Evolutionary conservation across 306 rosid species (phyloP), one percentile per base, ranked within the genome.

Genomic region (Castanopsis chinensis): DNA sequence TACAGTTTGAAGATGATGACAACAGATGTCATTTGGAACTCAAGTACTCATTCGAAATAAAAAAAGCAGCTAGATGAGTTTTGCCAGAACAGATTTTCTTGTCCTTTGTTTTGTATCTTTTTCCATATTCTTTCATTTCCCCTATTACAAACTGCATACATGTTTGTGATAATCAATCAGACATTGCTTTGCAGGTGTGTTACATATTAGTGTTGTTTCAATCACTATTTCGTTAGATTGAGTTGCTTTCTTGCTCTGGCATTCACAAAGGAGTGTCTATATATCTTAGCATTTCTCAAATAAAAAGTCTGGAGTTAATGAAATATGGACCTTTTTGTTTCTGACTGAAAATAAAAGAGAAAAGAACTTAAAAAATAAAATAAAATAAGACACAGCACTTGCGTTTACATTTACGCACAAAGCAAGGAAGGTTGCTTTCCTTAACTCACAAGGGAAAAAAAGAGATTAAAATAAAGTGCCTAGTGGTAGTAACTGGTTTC

Each of bases 1-100:
- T 25, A 37, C 83, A 89, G 92, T 89, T 89, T 23, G 89, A 86
- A 84, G 92, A 89, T 41, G 92, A 89, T 71, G 92, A 89, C 74
- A 78, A 67, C 77, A 85, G 89, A 85, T 78, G 90, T 71, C 81
- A 86, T 75, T 69, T 89, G 87, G 90, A 86, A 73, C 87, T 89
- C 14, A 61, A 76, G 30, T 89, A 89, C 67, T 61, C 82, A 5
- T 89, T 89, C 14, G 90, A 86, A 87, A 89, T 89, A 17, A 84
- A 86, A 84, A 51, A 82, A 65, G 76, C 63, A 53, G 79, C 49
- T 84, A 86, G 83, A 27, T 6, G 63, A 53, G 63, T 14, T 28
- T 37, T 83, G 30, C 28, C 19, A 4, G 64, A 69, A 32, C 18
- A 53, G 6, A 27, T 53, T 19, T 74, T 70, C 51, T 43, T 60